phyloP scores from a whole-genome alignment of 257 asterid genomes.

The Cinchona pubescens region DNA sequence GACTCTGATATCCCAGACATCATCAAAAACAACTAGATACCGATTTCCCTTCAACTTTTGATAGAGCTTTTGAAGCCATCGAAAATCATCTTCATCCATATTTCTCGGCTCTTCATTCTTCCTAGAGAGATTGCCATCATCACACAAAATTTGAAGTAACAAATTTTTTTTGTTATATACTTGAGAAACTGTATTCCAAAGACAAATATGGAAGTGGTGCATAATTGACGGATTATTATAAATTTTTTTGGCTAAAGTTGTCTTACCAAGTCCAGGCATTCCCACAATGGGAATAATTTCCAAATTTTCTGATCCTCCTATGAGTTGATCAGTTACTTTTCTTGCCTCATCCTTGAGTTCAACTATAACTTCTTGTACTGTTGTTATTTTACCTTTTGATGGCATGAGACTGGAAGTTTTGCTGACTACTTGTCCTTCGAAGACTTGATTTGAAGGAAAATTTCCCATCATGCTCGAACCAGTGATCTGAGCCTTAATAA shows the following conservation, averaged over 20 bases:
- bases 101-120: neutral
- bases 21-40: constrained; percentile 10
- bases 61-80: neutral
- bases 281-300: constrained; percentile 12
- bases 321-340: neutral
- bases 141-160: neutral
- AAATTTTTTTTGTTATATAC: neutral
- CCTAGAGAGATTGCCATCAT: too few relatives aligned
- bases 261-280: constrained; percentile 21
- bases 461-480: neutral
- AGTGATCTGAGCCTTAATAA: neutral
- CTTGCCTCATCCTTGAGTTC: neutral
- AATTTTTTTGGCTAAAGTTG: constrained; percentile 1
- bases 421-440: neutral
- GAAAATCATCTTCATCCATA: neutral
- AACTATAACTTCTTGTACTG: neutral
- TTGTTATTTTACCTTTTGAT: neutral
- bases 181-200: neutral
- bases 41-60: neutral
- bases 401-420: too few relatives aligned
- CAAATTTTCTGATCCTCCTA: neutral
- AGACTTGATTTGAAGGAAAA: neutral
- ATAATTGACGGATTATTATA: neutral
- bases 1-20: neutral
- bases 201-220: neutral